Evolutionary conservation across 116 monocot genomes (phyloP).

Genomic region (Phalaenopsis hybrid): DNA sequence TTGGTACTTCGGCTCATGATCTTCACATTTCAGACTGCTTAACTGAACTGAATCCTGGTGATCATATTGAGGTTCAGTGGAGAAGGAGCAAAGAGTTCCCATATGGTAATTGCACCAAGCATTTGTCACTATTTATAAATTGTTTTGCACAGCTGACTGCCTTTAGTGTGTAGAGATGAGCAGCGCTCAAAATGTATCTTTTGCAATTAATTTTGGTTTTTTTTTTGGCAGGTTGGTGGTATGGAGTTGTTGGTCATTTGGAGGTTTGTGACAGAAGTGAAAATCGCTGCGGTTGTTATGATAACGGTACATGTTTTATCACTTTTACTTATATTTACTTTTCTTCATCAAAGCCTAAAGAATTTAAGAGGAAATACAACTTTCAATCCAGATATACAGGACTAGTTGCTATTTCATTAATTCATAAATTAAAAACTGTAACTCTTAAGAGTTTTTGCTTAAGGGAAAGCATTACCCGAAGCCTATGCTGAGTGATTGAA

Average conservation of each 20-base stretch:
- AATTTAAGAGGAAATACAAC: background rate
- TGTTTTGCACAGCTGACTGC: background rate
- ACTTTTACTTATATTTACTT: too few relatives aligned
- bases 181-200: background rate
- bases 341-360: background rate
- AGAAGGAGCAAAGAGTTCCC: constrained; percentile 55
- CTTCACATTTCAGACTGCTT: constrained; percentile 58
- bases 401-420: background rate
- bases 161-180: background rate
- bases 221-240: constrained; percentile 44
- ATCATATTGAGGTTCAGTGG: constrained; percentile 79
- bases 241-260: constrained; percentile 43
- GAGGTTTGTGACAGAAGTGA: constrained; percentile 30
- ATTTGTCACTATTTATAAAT: background rate
- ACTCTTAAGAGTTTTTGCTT: background rate
- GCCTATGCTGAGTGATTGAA: too few relatives aligned
- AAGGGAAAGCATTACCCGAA: too few relatives aligned
- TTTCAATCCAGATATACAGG: background rate
- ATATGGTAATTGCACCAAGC: constrained; percentile 33
- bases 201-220: background rate
- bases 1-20: constrained; percentile 42
- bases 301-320: constrained; percentile 17
- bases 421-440: background rate
- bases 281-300: constrained; percentile 24
- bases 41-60: constrained; percentile 35